A percentile compares a stretch with the other conserved stretches of the same genome.
phyloP scores from a whole-genome alignment of 2,329 filamentous ascomycete species.

The Cercospora nicotianae region DNA sequence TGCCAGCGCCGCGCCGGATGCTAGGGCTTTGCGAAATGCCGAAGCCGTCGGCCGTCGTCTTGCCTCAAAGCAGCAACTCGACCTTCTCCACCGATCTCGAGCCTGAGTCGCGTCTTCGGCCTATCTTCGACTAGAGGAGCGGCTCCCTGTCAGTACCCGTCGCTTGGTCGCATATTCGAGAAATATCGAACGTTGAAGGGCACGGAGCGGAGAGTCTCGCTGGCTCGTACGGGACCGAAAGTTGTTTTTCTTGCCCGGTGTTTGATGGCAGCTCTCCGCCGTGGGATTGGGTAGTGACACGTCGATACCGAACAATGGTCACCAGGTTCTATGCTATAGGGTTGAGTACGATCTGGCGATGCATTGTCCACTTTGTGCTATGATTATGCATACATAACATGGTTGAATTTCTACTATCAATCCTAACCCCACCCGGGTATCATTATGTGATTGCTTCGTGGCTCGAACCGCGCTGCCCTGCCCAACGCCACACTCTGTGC shows the following conservation, averaged over 20 bases:
- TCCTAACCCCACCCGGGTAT: background rate
- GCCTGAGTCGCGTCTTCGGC: background rate
- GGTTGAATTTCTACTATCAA: background rate
- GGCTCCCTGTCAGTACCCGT: background rate
- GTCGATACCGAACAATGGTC: background rate
- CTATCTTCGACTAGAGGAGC: background rate
- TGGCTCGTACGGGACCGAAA: too few relatives aligned
- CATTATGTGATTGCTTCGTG: background rate
- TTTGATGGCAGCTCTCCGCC: too few relatives aligned
- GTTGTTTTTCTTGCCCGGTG: too few relatives aligned
- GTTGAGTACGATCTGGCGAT: background rate
- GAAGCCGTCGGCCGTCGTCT: background rate
- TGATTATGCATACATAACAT: constrained; percentile 2
- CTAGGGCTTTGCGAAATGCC: background rate
- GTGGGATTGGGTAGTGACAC: background rate
- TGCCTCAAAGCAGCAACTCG: background rate
- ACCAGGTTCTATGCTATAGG: background rate
- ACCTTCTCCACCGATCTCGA: background rate
- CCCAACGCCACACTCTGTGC: constrained; percentile 7
- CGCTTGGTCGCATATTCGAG: background rate
- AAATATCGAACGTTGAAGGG: background rate
- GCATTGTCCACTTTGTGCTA: background rate
- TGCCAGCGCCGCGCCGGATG: background rate
- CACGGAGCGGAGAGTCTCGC: too few relatives aligned
- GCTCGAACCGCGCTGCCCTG: background rate